Percentiles rank a stretch among this genome's conserved stretches.
Conservation (phyloP, 768 basidiomycete species). For the Kwoniella europaea region DNA sequence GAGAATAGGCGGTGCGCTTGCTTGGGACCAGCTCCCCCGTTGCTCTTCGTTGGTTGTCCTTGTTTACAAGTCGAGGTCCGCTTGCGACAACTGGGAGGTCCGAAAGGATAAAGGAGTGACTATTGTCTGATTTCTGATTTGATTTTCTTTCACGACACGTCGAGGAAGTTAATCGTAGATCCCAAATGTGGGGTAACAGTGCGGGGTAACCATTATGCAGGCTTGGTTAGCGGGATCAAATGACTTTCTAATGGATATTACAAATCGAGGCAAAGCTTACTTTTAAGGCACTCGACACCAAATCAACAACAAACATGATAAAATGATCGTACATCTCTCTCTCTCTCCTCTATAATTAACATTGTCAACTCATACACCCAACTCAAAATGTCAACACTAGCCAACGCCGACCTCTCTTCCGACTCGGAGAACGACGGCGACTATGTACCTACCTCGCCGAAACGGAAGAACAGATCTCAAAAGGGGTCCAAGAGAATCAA, state of each 20-base stretch:
- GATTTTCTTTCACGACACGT: too few species aligned
- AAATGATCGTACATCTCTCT: neutral
- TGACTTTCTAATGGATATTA: too few species aligned
- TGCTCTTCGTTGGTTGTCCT: too few species aligned
- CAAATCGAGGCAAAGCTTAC: neutral
- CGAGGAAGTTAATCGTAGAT: too few species aligned
- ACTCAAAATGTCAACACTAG: slow-evolving; percentile 40
- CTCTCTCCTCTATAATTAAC: neutral
- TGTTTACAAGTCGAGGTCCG: too few species aligned
- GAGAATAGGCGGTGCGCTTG: too few species aligned
- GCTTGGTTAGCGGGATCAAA: too few species aligned
- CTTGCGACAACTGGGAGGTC: neutral
- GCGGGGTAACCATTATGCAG: too few species aligned
- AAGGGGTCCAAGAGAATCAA: slow-evolving; percentile 8
- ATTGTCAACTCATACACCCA: neutral
- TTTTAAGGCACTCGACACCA: too few species aligned
- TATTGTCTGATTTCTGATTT: too few species aligned
- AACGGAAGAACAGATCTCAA: slow-evolving; percentile 29
- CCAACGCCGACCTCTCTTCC: slow-evolving; percentile 35
- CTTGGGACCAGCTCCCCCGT: too few species aligned
- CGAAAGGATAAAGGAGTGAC: neutral
- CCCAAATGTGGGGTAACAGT: too few species aligned
- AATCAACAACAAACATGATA: neutral
- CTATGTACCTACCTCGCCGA: slow-evolving; percentile 34
- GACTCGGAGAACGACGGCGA: slow-evolving; percentile 40